Evolutionary conservation across 148 eudicot genomes (phyloP).

Genomic region (Dysphania ambrosioides): DNA sequence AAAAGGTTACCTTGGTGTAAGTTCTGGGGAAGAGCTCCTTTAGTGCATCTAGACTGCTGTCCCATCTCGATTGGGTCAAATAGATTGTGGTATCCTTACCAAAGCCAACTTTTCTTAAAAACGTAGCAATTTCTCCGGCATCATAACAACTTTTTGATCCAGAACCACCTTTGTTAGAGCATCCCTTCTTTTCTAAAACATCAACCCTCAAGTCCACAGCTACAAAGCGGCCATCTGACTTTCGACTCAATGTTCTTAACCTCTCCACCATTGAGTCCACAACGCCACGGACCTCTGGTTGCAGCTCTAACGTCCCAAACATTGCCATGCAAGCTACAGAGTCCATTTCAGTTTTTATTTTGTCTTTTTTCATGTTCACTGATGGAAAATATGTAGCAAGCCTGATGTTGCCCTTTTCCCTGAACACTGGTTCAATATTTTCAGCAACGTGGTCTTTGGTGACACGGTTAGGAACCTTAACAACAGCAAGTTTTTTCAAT

Average conservation of each 20-base stretch:
- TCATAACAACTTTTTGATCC: conserved; percentile 72
- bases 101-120: conserved; percentile 68
- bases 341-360: conserved; percentile 35
- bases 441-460: conserved; percentile 62
- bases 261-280: conserved; percentile 83
- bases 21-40: conserved; percentile 91
- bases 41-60: conserved; percentile 66
- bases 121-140: conserved; percentile 71
- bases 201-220: conserved; percentile 88
- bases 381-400: conserved; percentile 87
- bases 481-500: conserved; percentile 63
- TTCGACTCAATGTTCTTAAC: conserved; percentile 68
- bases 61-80: conserved; percentile 94
- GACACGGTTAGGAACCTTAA: conserved; percentile 79
- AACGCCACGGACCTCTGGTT: conserved; percentile 68
- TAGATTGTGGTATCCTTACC: conserved; percentile 78
- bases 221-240: conserved; percentile 70
- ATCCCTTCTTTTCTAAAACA: conserved; percentile 72
- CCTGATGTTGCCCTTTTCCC: conserved; percentile 71
- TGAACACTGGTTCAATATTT: conserved; percentile 57
- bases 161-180: conserved; percentile 41
- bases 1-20: conserved; percentile 76
- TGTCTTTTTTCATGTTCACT: conserved; percentile 62
- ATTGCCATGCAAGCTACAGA: conserved; percentile 76
- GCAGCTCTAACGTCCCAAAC: conserved; percentile 78